phyloP scores from a whole-genome alignment of 176 grass and related monocot genomes.

The Elymus sibiricus region DNA sequence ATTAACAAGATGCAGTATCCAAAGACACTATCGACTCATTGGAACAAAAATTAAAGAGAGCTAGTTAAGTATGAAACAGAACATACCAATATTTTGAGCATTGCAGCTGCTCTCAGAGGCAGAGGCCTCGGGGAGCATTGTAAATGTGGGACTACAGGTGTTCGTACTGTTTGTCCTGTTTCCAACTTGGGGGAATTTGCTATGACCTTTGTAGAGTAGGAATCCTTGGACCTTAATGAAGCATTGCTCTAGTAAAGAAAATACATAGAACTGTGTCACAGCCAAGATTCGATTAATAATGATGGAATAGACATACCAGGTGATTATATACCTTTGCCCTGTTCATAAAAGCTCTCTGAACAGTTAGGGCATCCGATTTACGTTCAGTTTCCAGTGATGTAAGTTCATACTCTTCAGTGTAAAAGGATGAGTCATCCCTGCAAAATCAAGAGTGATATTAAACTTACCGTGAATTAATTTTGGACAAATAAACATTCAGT shows the following conservation, averaged over 20 bases:
- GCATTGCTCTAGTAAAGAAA: constrained; percentile 57
- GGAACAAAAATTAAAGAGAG: constrained; percentile 5
- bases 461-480: constrained; percentile 11
- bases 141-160: constrained; percentile 55
- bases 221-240: constrained; percentile 58
- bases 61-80: not conserved
- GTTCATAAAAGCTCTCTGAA: constrained; percentile 87
- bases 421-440: constrained; percentile 70
- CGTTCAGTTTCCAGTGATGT: constrained; percentile 63
- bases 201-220: constrained; percentile 67
- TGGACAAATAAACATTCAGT: constrained; percentile 4
- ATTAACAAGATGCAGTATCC: constrained; percentile 16
- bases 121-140: constrained; percentile 53
- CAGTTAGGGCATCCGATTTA: constrained; percentile 73
- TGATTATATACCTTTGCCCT: constrained; percentile 63
- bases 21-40: not conserved
- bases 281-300: not conserved
- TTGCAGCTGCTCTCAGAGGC: constrained; percentile 70
- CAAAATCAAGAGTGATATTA: constrained; percentile 25
- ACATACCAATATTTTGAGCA: constrained; percentile 95
- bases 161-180: constrained; percentile 29
- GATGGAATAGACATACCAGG: constrained; percentile 9
- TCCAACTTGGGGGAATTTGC: constrained; percentile 57
- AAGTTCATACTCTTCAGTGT: constrained; percentile 56
- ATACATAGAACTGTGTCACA: constrained; percentile 9